Evolutionary conservation across 2,329 filamentous ascomycete genomes (phyloP), one percentile per base, ranked within the genome.

Genomic region (Zarea fungicola): DNA sequence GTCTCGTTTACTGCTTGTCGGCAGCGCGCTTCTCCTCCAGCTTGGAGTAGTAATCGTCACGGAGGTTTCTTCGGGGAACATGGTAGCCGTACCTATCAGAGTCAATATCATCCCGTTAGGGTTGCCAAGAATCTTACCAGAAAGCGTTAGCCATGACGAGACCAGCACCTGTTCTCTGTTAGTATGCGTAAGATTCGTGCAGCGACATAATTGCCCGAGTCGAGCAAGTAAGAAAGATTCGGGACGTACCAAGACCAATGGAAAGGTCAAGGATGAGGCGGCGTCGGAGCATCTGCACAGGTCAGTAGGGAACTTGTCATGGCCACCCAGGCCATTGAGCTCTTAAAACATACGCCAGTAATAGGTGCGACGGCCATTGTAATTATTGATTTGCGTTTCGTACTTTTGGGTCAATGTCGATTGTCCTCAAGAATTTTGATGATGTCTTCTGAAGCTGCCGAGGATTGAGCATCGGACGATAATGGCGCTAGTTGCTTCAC

Each of bases 31-130:
- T 66, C 58, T 73, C 71, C 71, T 82, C 79, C 54, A 81, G 68
- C 67, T 78, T 72, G 67, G 66, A 65, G 72, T 81, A 81, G 74
- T 72, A 75, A 65, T 67, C 68, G 68, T 83, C 79, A 62, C 79
- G 78, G 55, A 71, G 72, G 61, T 73, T 65, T 61, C 76, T 80
- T 65, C 78, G 77, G 57, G 78, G 79, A 61, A 81, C 68, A 70
- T 83, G 79, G 71, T 64, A 83, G 65, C 79, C 78, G 73, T 81
- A 78, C 78, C 78, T 82, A 56, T 11, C 29, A 40, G 10, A 31
- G 48, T 56, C 40, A 57, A 50, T 19, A n/a, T 44, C 5, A 10
- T 7, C 28, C 25, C 29, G 18, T 16, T 19, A 21, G 5, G 10
- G 22, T 18, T 14, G 25, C 41, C 21, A 50, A 58, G 53, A 57